A percentile compares a stretch with the other conserved stretches of the same genome.
Conservation (phyloP, 495 filamentous ascomycete species). For the Monascus purpureus region DNA sequence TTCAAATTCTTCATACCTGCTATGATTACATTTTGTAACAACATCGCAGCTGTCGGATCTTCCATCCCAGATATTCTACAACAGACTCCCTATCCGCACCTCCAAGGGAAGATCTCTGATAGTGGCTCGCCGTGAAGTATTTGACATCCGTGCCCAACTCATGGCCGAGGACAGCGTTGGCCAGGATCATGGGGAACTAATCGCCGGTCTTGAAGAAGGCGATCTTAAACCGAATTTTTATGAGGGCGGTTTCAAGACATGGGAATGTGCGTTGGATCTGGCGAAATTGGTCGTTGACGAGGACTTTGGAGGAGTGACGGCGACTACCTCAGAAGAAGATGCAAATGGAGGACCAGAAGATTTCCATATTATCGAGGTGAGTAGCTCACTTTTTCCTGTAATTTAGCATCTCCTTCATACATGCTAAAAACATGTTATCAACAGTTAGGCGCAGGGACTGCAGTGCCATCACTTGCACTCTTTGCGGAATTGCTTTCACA, state of each 20-base stretch:
- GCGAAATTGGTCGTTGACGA: slow-evolving; percentile 41
- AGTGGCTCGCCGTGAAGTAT: slow-evolving; percentile 76
- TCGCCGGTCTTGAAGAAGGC: slow-evolving; percentile 53
- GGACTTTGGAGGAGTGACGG: slow-evolving; percentile 6
- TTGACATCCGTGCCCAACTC: slow-evolving; percentile 85
- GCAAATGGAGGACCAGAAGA: no score
- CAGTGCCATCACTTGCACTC: slow-evolving; percentile 64
- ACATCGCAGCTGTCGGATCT: slow-evolving; percentile 46
- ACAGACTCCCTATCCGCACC: slow-evolving; percentile 39
- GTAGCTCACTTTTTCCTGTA: slow-evolving; percentile 6
- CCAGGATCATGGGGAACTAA: slow-evolving; percentile 29
- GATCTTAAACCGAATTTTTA: slow-evolving; percentile 87
- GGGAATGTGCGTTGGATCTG: slow-evolving; percentile 88
- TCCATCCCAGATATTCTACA: slow-evolving; percentile 68
- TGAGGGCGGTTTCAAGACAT: slow-evolving; percentile 97
- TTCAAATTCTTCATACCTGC: no score
- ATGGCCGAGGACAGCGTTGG: slow-evolving; percentile 66
- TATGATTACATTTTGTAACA: slow-evolving; percentile 31
- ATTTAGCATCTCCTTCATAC: neutral
- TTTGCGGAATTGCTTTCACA: slow-evolving; percentile 53
- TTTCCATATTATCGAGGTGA: slow-evolving; percentile 63
- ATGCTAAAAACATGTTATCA: neutral
- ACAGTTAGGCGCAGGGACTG: slow-evolving; percentile 84
- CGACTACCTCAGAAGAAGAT: slow-evolving; percentile 13
- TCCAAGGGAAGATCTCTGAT: slow-evolving; percentile 19